These are phyloP conservation scores for Trichoderma koningiopsis DNA, from an alignment of 2,329 filamentous ascomycete genomes.

Conservation along the genomic window DNA sequence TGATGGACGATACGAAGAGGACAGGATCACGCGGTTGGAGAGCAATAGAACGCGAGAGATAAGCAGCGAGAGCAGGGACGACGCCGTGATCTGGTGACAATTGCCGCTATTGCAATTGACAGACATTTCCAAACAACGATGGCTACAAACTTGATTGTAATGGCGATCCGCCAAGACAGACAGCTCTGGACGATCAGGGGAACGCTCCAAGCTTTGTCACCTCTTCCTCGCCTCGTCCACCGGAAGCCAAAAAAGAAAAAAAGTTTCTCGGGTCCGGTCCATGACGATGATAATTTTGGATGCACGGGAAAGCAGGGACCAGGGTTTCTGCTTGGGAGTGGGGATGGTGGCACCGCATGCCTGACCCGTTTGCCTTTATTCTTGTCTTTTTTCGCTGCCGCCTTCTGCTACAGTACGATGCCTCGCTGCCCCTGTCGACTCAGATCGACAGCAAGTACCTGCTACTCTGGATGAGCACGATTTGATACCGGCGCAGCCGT, in stretches of 20 bases:
- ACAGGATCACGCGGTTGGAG: conserved; percentile 19
- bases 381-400: neutral
- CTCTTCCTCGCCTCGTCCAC: neutral
- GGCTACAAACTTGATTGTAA: neutral
- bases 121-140: neutral
- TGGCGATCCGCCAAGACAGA: conserved; percentile 9
- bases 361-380: neutral
- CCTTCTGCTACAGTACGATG: neutral
- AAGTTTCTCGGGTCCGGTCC: conserved; percentile 3
- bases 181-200: conserved; percentile 20
- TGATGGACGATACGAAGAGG: neutral
- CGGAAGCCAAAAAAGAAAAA: neutral
- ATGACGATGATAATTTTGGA: conserved; percentile 25
- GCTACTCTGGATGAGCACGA: neutral
- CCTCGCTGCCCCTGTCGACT: neutral
- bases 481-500: neutral
- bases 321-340: conserved; percentile 3
- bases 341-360: conserved; percentile 12
- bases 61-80: neutral
- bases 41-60: neutral
- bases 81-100: neutral
- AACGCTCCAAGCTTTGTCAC: conserved; percentile 6
- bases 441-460: neutral
- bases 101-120: neutral
- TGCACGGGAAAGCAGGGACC: conserved; percentile 24